phyloP scores from a whole-genome alignment of 2,329 filamentous ascomycete genomes.

The Trichoderma cornu-damae region DNA sequence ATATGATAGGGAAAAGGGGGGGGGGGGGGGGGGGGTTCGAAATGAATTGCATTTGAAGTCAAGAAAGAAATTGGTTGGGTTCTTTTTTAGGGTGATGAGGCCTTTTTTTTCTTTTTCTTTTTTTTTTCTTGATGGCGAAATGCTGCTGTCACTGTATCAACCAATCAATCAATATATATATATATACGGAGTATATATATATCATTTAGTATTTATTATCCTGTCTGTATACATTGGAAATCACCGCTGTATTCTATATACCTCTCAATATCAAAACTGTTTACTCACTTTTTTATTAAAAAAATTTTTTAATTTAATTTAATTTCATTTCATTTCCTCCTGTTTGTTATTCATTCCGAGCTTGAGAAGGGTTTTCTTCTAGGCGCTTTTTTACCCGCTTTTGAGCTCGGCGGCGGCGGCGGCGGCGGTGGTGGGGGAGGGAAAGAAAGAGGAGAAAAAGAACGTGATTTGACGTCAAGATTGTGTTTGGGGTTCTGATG shows the following conservation, averaged over 20 bases:
- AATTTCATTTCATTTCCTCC: no score
- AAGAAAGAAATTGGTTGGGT: constrained; percentile 9
- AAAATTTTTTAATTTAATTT: no score
- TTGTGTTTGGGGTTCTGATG: background rate
- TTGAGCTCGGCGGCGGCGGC: background rate
- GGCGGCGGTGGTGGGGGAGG: background rate
- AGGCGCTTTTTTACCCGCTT: background rate
- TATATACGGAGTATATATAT: no score
- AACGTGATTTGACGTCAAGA: constrained; percentile 7
- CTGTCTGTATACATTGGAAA: constrained; percentile 17
- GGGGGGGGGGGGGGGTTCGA: background rate
- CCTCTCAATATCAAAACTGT: constrained; percentile 4
- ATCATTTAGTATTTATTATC: background rate
- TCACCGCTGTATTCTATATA: constrained; percentile 7
- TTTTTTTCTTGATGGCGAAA: background rate
- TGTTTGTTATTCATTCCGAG: background rate
- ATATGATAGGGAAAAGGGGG: no score
- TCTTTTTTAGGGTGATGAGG: background rate
- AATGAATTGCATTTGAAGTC: constrained; percentile 2
- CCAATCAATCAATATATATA: background rate
- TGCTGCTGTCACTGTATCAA: constrained; percentile 14
- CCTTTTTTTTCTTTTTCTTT: no score
- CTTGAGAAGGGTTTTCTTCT: no score
- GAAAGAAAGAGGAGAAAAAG: no score
- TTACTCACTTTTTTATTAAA: background rate